phyloP scores from a whole-genome alignment of 345 rosid genomes.

The Gossypium thurberi region DNA sequence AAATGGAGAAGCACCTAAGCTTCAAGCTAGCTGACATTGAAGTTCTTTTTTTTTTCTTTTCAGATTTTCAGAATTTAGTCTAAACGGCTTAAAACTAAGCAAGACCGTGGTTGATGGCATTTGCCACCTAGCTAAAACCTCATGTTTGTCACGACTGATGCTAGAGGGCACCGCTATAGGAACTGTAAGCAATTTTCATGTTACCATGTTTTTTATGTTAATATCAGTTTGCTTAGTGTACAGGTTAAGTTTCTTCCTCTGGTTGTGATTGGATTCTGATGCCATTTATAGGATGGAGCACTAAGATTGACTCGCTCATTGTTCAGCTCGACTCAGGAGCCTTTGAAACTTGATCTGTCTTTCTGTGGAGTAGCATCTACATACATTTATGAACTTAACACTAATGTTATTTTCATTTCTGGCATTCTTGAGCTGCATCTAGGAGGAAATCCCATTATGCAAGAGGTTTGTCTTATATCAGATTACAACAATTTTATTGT shows the following conservation, averaged over 20 bases:
- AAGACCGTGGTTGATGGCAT: conserved; percentile 61
- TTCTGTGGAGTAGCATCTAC: conserved; percentile 49
- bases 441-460: conserved; percentile 59
- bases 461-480: conserved; percentile 52
- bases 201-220: neutral
- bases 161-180: conserved; percentile 75
- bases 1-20: conserved; percentile 9
- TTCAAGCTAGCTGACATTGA: neutral
- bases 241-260: neutral
- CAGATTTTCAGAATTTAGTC: conserved; percentile 77
- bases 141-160: conserved; percentile 60
- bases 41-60: conserved; percentile 10
- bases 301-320: conserved; percentile 48
- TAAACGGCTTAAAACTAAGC: conserved; percentile 71
- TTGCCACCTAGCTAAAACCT: conserved; percentile 53
- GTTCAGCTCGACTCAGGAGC: conserved; percentile 43
- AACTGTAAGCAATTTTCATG: conserved; percentile 39
- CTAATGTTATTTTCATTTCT: conserved; percentile 27
- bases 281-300: conserved; percentile 58
- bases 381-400: conserved; percentile 35
- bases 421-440: conserved; percentile 64
- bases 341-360: conserved; percentile 70
- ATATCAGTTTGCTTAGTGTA: neutral
- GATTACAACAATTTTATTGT: neutral
- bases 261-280: conserved; percentile 14